A percentile compares a stretch with the other conserved stretches of the same genome.
Evolutionary conservation across 2,329 filamentous ascomycete genomes (phyloP).

Genomic region (Trichoderma pleuroti): DNA sequence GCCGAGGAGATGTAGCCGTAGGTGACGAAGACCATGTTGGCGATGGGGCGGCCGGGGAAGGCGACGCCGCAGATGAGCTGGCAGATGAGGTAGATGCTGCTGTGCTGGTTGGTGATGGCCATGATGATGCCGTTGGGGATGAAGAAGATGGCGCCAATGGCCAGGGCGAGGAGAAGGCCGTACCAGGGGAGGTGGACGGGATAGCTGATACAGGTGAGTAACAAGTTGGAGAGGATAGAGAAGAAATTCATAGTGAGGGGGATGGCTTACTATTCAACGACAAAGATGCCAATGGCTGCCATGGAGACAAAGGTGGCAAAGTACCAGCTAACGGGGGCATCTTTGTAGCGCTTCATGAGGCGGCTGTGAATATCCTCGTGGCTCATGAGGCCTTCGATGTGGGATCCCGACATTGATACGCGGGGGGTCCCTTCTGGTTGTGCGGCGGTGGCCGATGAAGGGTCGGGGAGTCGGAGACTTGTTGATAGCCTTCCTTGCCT

Average conservation of each 20-base stretch:
- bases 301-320: conserved; percentile 70
- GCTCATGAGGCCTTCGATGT: conserved; percentile 56
- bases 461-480: conserved; percentile 35
- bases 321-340: conserved; percentile 81
- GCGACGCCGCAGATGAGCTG: conserved; percentile 78
- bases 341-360: conserved; percentile 77
- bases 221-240: too few species aligned
- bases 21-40: conserved; percentile 91
- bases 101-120: conserved; percentile 88
- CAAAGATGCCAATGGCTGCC: conserved; percentile 75
- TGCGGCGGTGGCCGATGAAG: conserved; percentile 16
- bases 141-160: conserved; percentile 76
- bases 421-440: not conserved
- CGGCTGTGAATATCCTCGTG: conserved; percentile 81
- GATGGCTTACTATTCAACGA: conserved; percentile 73
- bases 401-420: conserved; percentile 37
- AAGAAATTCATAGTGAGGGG: not conserved
- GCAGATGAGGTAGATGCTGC: conserved; percentile 80
- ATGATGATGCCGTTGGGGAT: conserved; percentile 91
- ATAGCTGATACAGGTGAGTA: too few species aligned
- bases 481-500: conserved; percentile 49
- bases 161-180: conserved; percentile 73
- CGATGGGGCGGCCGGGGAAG: conserved; percentile 80
- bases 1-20: conserved; percentile 88
- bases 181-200: conserved; percentile 85